Evolutionary conservation across 352 stramenopile species (phyloP).

Genomic region (Pythium sp.): DNA sequence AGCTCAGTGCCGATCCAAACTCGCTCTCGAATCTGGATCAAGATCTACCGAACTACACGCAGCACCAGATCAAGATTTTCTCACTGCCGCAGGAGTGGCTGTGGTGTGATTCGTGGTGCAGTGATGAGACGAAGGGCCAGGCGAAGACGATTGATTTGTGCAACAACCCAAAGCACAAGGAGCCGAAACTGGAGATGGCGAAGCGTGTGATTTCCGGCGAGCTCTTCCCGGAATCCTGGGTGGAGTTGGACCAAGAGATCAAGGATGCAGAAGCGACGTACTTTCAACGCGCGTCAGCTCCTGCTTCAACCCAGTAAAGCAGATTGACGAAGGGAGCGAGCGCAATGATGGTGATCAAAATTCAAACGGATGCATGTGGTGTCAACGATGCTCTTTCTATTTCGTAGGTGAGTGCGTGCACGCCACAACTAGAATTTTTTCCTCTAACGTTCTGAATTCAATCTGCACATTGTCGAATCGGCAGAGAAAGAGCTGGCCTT

Average conservation of each 20-base stretch:
- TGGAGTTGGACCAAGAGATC: constrained; percentile 98
- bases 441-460: constrained; percentile 68
- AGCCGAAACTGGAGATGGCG: constrained; percentile 99
- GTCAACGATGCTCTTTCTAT: not conserved
- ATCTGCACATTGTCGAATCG: constrained; percentile 77
- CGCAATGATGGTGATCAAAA: not conserved
- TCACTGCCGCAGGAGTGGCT: constrained; percentile 98
- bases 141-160: constrained; percentile 99
- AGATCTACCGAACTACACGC: constrained; percentile 99
- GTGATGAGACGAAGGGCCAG: constrained; percentile 94
- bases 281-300: not conserved
- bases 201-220: constrained; percentile 97
- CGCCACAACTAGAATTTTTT: constrained; percentile 59
- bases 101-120: constrained; percentile 99
- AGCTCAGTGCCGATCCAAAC: constrained; percentile 97
- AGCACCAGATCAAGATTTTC: constrained; percentile 95
- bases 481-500: constrained; percentile 63
- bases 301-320: not conserved
- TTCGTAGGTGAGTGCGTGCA: constrained; percentile 36
- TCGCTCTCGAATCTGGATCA: constrained; percentile 99
- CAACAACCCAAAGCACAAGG: constrained; percentile 99
- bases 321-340: not conserved
- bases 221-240: constrained; percentile 98
- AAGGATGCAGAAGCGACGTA: constrained; percentile 57
- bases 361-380: not conserved